phyloP scores from a whole-genome alignment of 495 filamentous ascomycete genomes.

The Sporormia fimetaria region DNA sequence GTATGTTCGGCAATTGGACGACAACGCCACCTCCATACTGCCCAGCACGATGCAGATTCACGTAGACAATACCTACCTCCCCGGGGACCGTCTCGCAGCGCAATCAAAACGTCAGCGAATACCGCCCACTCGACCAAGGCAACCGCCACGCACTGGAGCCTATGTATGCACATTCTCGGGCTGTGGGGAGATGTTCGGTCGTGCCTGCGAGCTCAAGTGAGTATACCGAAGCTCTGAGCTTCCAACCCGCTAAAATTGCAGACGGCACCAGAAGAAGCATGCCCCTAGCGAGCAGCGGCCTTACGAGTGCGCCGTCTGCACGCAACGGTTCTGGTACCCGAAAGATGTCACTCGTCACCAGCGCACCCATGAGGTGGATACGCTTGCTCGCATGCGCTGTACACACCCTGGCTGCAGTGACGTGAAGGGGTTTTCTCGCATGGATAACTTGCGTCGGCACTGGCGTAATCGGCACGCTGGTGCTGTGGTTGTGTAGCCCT shows the following conservation, averaged over 20 bases:
- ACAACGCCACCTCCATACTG: constrained; percentile 14
- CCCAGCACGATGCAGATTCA: constrained; percentile 8
- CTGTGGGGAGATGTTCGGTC: constrained; percentile 13
- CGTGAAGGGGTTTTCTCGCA: constrained; percentile 18
- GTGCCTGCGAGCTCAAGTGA: constrained; percentile 23
- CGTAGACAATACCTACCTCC: constrained; percentile 11
- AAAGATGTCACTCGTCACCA: constrained; percentile 22
- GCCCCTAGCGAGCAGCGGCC: constrained; percentile 8
- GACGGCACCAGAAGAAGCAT: constrained; percentile 24
- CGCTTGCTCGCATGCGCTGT: constrained; percentile 8
- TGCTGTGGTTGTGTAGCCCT: constrained; percentile 1
- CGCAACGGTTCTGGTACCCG: constrained; percentile 22
- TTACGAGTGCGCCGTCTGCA: constrained; percentile 20
- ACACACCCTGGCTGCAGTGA: constrained; percentile 9
- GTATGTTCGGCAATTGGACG: constrained; percentile 4
- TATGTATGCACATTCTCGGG: constrained; percentile 7
- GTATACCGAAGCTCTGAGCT: background rate
- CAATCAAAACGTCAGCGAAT: background rate
- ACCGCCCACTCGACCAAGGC: too few species aligned
- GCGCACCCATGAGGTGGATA: constrained; percentile 5
- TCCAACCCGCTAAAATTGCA: constrained; percentile 7
- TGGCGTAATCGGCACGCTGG: constrained; percentile 15
- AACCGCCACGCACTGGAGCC: constrained; percentile 9
- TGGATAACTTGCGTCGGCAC: constrained; percentile 22
- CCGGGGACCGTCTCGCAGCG: constrained; percentile 14